Evolutionary conservation across 2,329 filamentous ascomycete species (phyloP), one percentile per base, ranked within the genome.

Genomic region (Aspergillus brasiliensis): DNA sequence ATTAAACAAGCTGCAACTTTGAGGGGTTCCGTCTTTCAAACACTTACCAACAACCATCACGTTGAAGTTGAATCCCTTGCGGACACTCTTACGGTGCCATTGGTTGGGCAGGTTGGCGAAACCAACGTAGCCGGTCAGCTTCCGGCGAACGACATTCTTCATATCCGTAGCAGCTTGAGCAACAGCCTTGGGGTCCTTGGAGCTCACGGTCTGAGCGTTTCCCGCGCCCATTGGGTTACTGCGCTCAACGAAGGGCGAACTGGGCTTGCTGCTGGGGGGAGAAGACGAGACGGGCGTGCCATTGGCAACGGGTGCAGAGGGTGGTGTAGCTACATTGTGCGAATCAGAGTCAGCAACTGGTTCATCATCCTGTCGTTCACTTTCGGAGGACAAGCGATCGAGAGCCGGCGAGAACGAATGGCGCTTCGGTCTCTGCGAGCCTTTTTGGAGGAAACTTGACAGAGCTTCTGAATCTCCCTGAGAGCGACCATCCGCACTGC

Each of bases 1-100:
- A 15, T 53, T 61, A 28, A 61, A 44, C 15, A 51, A 8, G 8
- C 6, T n/a, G 13, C 23, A n/a, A 11, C 10, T 13, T 1, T 13
- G 31, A 11, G 31, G 13, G 31, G 31, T 15, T 15, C 31, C 31
- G 31, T 11, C 31, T 13, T 10, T 34, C 13, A 5, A 5, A 11
- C 5, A 89, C 93, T 75, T 85, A 98, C 95, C 95, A 81, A 99
- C 95, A 80, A 99, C 95, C 95, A 99, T 99, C 70, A 99, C 95
- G 78, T 99, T 99, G 86, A 99, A 99, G 87, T 98, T 99, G 87
- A 99, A 99, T 64, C 95, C 95, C 82, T 99, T 99, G 77, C 95
- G 92, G 74, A 99, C 95, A 87, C 93, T 97, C 90, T 99, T 99
- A 80, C 95, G 94, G 85, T 99, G 95, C 95, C 95, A 99, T 82